phyloP scores from a whole-genome alignment of 768 basidiomycete species.

The Imleria badia region DNA sequence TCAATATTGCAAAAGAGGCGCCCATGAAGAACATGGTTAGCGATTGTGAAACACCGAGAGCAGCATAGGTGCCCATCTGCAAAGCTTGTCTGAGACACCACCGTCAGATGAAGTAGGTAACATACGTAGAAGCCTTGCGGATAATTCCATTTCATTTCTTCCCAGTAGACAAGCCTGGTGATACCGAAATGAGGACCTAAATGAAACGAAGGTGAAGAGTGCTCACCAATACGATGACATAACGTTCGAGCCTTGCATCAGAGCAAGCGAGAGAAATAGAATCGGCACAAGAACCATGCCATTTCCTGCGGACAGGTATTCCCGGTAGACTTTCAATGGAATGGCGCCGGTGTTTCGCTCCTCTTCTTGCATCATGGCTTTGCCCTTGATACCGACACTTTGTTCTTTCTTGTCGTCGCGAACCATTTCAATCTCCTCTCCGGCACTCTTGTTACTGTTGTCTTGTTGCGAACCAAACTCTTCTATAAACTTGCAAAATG shows the following conservation, averaged over 20 bases:
- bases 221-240: conserved; percentile 74
- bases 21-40: conserved; percentile 69
- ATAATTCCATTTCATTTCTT: conserved; percentile 50
- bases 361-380: conserved; percentile 76
- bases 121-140: conserved; percentile 71
- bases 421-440: conserved; percentile 32
- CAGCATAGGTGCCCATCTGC: conserved; percentile 82
- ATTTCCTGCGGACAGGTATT: conserved; percentile 69
- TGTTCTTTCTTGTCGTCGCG: conserved; percentile 37
- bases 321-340: conserved; percentile 31
- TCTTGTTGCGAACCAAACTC: conserved; percentile 78
- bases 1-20: conserved; percentile 58
- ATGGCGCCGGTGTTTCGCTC: conserved; percentile 75
- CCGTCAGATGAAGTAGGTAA: conserved; percentile 30
- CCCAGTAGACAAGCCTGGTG: conserved; percentile 75
- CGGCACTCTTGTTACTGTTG: conserved; percentile 35
- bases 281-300: conserved; percentile 66
- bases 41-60: conserved; percentile 69
- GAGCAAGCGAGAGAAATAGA: conserved; percentile 54
- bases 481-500: conserved; percentile 69
- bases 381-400: conserved; percentile 39
- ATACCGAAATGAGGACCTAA: background rate
- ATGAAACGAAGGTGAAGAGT: background rate
- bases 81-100: background rate
- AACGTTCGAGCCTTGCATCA: conserved; percentile 70